Conservation (phyloP, 345 rosid species). For the Kernera saxatilis region DNA sequence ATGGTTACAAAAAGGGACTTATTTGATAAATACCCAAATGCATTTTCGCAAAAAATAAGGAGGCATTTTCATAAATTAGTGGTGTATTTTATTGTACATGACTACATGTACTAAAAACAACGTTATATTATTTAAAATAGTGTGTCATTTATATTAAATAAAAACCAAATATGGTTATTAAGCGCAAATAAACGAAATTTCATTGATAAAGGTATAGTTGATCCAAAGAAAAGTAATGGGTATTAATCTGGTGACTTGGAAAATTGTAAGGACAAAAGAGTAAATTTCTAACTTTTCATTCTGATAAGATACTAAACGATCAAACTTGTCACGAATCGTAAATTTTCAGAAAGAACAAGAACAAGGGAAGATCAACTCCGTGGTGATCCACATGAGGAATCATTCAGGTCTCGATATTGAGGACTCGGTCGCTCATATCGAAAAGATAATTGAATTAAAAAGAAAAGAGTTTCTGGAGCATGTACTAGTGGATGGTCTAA, state of each 20-base stretch:
- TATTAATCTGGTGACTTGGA: background rate
- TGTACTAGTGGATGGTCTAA: constrained; percentile 33
- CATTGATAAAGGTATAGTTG: background rate
- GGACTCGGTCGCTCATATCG: constrained; percentile 35
- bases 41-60: no score
- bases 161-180: no score
- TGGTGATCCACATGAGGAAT: constrained; percentile 35
- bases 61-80: no score
- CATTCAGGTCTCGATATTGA: constrained; percentile 26
- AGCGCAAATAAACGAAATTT: no score
- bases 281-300: background rate
- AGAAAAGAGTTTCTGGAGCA: constrained; percentile 39
- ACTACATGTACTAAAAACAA: no score
- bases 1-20: no score
- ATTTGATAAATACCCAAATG: no score
- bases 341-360: constrained; percentile 40
- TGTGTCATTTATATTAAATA: no score
- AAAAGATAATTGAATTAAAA: constrained; percentile 26
- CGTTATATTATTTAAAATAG: no score
- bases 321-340: background rate
- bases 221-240: background rate
- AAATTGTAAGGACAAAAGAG: background rate
- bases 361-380: constrained; percentile 48
- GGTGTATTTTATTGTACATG: no score
- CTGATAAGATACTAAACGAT: background rate